A percentile compares a stretch with the other conserved stretches of the same genome.
Evolutionary conservation across 306 rosid species (phyloP).

Genomic region (Begonia masoniana): DNA sequence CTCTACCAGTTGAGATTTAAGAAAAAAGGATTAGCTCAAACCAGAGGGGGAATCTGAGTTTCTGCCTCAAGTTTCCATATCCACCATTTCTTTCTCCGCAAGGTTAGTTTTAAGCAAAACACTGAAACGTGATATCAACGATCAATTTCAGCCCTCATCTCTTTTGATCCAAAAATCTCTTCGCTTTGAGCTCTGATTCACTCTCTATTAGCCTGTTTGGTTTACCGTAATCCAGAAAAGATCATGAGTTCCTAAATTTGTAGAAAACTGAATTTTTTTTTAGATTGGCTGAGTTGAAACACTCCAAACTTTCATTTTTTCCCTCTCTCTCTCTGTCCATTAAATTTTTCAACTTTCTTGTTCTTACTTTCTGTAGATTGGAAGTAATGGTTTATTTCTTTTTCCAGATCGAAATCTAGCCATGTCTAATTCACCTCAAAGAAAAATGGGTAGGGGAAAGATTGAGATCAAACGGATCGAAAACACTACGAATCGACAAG

Average conservation of each 20-base stretch:
- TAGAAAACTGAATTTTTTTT: too few species aligned
- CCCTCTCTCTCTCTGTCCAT: neutral
- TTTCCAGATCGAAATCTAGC: conserved; percentile 1
- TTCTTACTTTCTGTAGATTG: too few species aligned
- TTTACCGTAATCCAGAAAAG: conserved; percentile 10
- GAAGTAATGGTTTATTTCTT: too few species aligned
- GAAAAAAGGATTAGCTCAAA: conserved; percentile 13
- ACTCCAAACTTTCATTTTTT: neutral
- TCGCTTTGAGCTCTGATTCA: conserved; percentile 29
- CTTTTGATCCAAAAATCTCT: conserved; percentile 30
- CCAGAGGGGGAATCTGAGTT: conserved; percentile 37
- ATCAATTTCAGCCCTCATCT: conserved; percentile 32
- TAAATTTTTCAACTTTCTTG: neutral
- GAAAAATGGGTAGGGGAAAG: conserved; percentile 94
- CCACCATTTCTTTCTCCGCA: conserved; percentile 33
- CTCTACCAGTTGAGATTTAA: conserved; percentile 27
- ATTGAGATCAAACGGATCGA: conserved; percentile 97
- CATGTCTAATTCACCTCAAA: conserved; percentile 39
- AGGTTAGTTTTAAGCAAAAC: conserved; percentile 41
- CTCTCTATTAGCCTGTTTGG: conserved; percentile 12
- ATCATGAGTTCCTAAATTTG: neutral
- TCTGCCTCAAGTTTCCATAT: conserved; percentile 26
- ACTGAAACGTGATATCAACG: conserved; percentile 23
- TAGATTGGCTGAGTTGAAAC: too few species aligned
- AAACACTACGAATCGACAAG: conserved; percentile 98